Evolutionary conservation across 129 eudicot genomes (phyloP).

Genomic region (Centrapalus pauciflorus): DNA sequence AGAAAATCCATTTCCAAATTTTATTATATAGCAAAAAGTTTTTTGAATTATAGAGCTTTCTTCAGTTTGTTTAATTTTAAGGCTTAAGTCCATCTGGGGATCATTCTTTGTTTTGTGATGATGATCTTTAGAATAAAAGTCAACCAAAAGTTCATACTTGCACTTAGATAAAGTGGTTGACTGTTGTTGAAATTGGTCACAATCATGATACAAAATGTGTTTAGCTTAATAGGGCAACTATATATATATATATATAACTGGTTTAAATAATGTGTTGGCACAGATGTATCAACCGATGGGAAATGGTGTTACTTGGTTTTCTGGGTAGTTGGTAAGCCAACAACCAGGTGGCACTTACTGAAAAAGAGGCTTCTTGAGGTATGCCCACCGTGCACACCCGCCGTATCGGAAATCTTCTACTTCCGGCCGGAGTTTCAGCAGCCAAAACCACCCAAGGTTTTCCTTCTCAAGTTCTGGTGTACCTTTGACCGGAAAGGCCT

Average conservation of each 20-base stretch:
- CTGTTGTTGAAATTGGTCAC: no score
- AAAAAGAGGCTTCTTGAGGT: slow-evolving; percentile 54
- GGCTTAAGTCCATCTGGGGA: no score
- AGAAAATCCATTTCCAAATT: neutral
- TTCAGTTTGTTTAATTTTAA: no score
- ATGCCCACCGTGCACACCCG: slow-evolving; percentile 54
- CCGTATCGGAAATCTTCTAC: slow-evolving; percentile 45
- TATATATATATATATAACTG: no score
- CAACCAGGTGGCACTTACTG: slow-evolving; percentile 52
- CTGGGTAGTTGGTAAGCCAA: slow-evolving; percentile 59
- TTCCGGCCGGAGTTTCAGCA: slow-evolving; percentile 56
- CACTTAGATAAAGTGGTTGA: no score
- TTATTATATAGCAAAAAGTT: no score
- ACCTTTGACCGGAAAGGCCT: slow-evolving; percentile 56
- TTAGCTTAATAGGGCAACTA: no score
- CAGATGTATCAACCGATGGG: slow-evolving; percentile 72
- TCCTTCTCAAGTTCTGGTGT: slow-evolving; percentile 68
- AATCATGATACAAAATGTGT: no score
- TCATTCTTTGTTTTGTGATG: no score
- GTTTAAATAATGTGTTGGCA: neutral
- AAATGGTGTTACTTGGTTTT: slow-evolving; percentile 76
- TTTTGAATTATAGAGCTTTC: no score
- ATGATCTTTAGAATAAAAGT: no score
- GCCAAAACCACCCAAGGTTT: slow-evolving; percentile 49
- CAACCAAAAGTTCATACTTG: no score